phyloP scores from a whole-genome alignment of 2,329 filamentous ascomycete genomes.

The Verticillium alfalfae region DNA sequence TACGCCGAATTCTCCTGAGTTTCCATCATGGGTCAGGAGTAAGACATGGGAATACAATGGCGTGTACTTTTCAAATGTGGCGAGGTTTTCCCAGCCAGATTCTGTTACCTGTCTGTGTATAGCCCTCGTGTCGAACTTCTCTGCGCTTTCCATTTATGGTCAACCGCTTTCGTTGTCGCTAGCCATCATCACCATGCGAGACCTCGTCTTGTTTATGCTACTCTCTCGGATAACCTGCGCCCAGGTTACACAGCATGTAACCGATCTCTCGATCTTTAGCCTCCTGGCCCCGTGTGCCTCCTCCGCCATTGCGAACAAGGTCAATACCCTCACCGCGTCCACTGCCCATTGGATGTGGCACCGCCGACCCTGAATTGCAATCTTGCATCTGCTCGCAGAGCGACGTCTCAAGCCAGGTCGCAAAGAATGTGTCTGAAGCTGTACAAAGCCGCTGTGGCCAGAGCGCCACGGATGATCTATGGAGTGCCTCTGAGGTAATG shows the following conservation, averaged over 20 bases:
- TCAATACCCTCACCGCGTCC: not conserved
- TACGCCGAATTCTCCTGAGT: too few relatives aligned
- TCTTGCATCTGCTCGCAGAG: constrained; percentile 48
- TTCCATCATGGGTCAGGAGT: too few relatives aligned
- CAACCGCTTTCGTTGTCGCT: not conserved
- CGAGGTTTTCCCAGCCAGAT: not conserved
- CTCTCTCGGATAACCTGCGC: not conserved
- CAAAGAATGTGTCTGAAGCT: constrained; percentile 28
- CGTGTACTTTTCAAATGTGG: too few relatives aligned
- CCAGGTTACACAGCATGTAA: not conserved
- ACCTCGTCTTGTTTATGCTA: not conserved
- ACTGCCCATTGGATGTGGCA: not conserved
- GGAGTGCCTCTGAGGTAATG: constrained; percentile 38
- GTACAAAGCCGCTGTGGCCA: constrained; percentile 37
- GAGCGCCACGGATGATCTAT: constrained; percentile 39
- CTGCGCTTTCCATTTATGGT: too few relatives aligned
- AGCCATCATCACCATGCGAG: not conserved
- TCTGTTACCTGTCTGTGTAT: too few relatives aligned
- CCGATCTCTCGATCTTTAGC: not conserved
- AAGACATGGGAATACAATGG: too few relatives aligned
- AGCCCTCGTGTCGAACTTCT: too few relatives aligned
- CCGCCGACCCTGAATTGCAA: constrained; percentile 26
- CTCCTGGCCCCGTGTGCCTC: not conserved
- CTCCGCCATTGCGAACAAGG: not conserved
- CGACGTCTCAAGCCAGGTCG: constrained; percentile 30